Evolutionary conservation across 2,329 filamentous ascomycete genomes (phyloP).

Genomic region (Septoria linicola): DNA sequence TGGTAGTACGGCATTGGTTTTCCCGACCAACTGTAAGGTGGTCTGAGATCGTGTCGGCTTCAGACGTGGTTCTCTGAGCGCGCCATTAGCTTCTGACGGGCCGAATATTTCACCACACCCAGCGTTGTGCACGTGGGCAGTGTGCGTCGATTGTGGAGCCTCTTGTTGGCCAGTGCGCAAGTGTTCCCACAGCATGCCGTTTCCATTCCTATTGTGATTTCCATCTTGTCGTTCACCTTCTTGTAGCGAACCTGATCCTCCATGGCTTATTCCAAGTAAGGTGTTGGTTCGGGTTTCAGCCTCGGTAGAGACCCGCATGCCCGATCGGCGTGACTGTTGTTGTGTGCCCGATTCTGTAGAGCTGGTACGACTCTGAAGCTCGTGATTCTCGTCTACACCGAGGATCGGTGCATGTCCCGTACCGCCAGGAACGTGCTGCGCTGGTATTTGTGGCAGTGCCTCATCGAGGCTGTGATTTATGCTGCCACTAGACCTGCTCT

Average conservation of each 20-base stretch:
- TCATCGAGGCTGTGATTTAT: slow-evolving; percentile 1
- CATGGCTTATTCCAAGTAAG: background rate
- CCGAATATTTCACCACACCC: slow-evolving; percentile 11
- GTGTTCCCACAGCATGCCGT: slow-evolving; percentile 26
- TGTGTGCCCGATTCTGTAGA: background rate
- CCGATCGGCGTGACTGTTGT: slow-evolving; percentile 7
- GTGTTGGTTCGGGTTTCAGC: slow-evolving; percentile 5
- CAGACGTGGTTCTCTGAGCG: slow-evolving; percentile 2
- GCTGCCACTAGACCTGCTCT: slow-evolving; percentile 5
- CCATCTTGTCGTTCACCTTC: slow-evolving; percentile 3
- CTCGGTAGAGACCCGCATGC: slow-evolving; percentile 10
- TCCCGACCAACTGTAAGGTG: slow-evolving; percentile 23
- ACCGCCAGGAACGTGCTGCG: slow-evolving; percentile 7
- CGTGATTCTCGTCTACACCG: background rate
- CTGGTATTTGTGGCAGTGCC: background rate
- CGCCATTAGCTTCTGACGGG: slow-evolving; percentile 8
- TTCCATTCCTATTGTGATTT: slow-evolving; percentile 6
- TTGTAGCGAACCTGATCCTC: slow-evolving; percentile 1
- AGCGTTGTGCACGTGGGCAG: slow-evolving; percentile 23
- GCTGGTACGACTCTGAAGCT: background rate
- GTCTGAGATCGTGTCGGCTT: slow-evolving; percentile 17
- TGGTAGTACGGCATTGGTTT: slow-evolving; percentile 22
- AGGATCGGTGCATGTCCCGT: background rate
- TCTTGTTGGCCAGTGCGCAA: slow-evolving; percentile 23
- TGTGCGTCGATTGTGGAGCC: slow-evolving; percentile 26